phyloP scores from a whole-genome alignment of 1,139 yeast genomes.

The Hyphopichia pseudoburtonii region DNA sequence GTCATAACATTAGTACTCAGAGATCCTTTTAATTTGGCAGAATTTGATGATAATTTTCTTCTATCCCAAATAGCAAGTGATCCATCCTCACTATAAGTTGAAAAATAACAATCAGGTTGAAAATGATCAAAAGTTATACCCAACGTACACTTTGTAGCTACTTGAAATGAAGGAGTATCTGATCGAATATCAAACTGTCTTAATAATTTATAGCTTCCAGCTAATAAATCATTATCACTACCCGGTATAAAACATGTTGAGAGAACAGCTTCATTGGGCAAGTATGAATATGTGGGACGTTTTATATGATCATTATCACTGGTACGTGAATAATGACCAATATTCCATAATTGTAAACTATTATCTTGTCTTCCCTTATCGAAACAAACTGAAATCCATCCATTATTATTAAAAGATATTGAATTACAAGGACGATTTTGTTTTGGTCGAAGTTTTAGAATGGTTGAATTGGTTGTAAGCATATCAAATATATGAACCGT shows the following conservation, averaged over 20 bases:
- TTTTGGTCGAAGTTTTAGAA: constrained; percentile 56
- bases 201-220: constrained; percentile 76
- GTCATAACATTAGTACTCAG: constrained; percentile 23
- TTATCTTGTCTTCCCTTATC: constrained; percentile 80
- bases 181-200: constrained; percentile 76
- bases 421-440: constrained; percentile 77
- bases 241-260: constrained; percentile 69
- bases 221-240: constrained; percentile 54
- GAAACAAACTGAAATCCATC: constrained; percentile 73
- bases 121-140: constrained; percentile 72
- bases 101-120: constrained; percentile 57
- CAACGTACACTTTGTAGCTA: constrained; percentile 72
- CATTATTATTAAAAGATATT: constrained; percentile 63
- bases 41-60: constrained; percentile 49
- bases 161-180: constrained; percentile 69
- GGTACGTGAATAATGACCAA: constrained; percentile 53
- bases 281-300: constrained; percentile 58
- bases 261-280: constrained; percentile 73
- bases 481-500: constrained; percentile 64
- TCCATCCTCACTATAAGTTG: constrained; percentile 82
- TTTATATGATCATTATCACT: constrained; percentile 45
- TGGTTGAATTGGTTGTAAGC: constrained; percentile 33
- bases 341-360: constrained; percentile 79
- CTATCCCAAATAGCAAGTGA: constrained; percentile 87
- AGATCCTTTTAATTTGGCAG: constrained; percentile 13